Evolutionary conservation across 2,329 filamentous ascomycete genomes (phyloP), one percentile per base, ranked within the genome.

Genomic region (Fusarium sp.): DNA sequence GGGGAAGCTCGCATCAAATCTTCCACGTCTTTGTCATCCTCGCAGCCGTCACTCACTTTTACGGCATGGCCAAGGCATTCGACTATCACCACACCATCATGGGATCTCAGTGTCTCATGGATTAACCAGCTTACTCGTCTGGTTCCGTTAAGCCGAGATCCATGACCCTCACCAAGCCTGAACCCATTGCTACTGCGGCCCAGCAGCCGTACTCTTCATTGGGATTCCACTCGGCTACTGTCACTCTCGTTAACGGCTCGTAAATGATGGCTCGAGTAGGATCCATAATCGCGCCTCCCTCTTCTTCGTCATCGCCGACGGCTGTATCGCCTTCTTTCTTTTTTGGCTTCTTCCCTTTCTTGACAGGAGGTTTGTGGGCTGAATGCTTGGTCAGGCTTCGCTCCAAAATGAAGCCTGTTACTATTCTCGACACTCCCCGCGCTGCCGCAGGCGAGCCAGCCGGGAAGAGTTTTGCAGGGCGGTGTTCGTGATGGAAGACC

Each of bases 1-100:
- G 92, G 88, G 95, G 96, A 38, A 94, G 91, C 77, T 97, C 94
- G 20, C 96, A 99, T 80, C 96, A 99, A 81, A 92, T 99, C 69
- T 99, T 99, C 79, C 96, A 99, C 82, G 83, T 97, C 39, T 86
- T 96, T 68, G 95, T 99, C 28, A 84, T 98, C 17, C 79, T 94
- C 64, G 96, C 96, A 1, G 95, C 94, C 1, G 86, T 88, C 2
- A 88, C 91, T 24, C 96, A 99, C 83, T 83, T 98, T 63, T 90
- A 90, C 53, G 95, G 93, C 49, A 86, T 98, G 81, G 78, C 92
- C 31, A 91, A 89, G 79, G 95, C 95, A 6, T 97, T 98, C 81
- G 93, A 97, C 80, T 91, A 92, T 77, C 90, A 93, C 75, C 94
- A 97, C 79, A 87, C 85, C 58, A 80, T 85, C 38, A 81, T 85